Evolutionary conservation across 495 filamentous ascomycete species (phyloP), one percentile per base, ranked within the genome.

Genomic region (Filosporella fistucella): DNA sequence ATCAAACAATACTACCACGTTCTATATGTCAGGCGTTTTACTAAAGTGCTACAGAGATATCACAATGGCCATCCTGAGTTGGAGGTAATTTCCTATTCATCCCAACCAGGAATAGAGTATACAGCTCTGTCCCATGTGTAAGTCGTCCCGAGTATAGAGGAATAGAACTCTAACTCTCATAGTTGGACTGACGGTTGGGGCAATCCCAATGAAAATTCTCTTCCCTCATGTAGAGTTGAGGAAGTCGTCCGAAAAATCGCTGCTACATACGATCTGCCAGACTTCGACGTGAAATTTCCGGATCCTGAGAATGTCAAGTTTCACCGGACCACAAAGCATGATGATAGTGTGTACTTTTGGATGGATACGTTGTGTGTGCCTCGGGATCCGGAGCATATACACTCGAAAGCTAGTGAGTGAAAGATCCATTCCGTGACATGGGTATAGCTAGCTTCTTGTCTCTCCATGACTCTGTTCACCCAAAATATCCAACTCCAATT

Each of bases 341-440:
- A 22, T 53, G 29, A 37, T 23, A 21, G 48, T 36, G 32, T 51
- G 4, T 45, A 35, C 38, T 51, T 67, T 24, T 68, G 62, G 64
- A 57, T 67, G 28, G 64, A 68, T 33, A 68, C 64, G 6, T 56
- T 68, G 13, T 64, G 62, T 46, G 51, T 64, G 21, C 64, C 63
- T 6, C 48, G 57, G 5, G 20, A 42, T 29, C 35, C 42, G 4
- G 7, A 47, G 3, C 26, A 56, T 8, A 32, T 56, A n/a, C 42
- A 54, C 8, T 48, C 50, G 4, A 25, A 20, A 42, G 47, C 47
- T n/a, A 49, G 28, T 35, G 13, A 37, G 18, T 18, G 20, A 10
- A 20, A 25, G 17, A 25, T n/a, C 28, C 20, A 25, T 5, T 25
- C 23, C 9, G n/a, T 17, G 9, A 38, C n/a, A n/a, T n/a, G n/a